phyloP scores from a whole-genome alignment of 1,284 basidiomycete genomes.

The Kwoniella shivajii region DNA sequence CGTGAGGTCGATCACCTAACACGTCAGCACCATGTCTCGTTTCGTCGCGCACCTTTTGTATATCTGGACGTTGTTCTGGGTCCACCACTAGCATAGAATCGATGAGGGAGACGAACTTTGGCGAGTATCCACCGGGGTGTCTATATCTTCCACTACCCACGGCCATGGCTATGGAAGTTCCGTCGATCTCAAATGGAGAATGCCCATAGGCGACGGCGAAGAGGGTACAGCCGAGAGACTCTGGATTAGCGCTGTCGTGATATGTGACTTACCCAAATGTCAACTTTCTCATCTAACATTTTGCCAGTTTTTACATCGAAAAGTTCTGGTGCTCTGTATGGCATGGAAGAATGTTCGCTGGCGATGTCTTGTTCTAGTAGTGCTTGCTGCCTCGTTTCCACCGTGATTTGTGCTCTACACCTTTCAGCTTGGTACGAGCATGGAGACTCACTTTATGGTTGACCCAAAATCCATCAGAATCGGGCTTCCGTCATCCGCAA shows the following conservation, averaged over 20 bases:
- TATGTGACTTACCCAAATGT: slow-evolving; percentile 77
- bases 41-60: slow-evolving; percentile 65
- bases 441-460: slow-evolving; percentile 51
- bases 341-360: slow-evolving; percentile 94
- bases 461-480: slow-evolving; percentile 99
- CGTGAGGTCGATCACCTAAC: slow-evolving; percentile 70
- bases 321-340: slow-evolving; percentile 89
- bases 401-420: slow-evolving; percentile 46
- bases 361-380: slow-evolving; percentile 89
- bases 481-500: slow-evolving; percentile 85
- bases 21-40: slow-evolving; percentile 16
- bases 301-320: slow-evolving; percentile 92
- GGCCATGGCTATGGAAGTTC: slow-evolving; percentile 94
- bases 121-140: slow-evolving; percentile 79
- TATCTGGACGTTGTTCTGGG: slow-evolving; percentile 76
- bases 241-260: not conserved
- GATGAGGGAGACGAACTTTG: slow-evolving; percentile 76
- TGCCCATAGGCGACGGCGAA: slow-evolving; percentile 89
- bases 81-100: slow-evolving; percentile 80
- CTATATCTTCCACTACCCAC: slow-evolving; percentile 83
- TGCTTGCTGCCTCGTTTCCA: slow-evolving; percentile 78
- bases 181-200: slow-evolving; percentile 86
- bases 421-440: slow-evolving; percentile 4
- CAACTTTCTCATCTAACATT: slow-evolving; percentile 87
- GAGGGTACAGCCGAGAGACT: slow-evolving; percentile 90